Evolutionary conservation across 2,329 filamentous ascomycete species (phyloP).

Genomic region (Aaosphaeria arxii): DNA sequence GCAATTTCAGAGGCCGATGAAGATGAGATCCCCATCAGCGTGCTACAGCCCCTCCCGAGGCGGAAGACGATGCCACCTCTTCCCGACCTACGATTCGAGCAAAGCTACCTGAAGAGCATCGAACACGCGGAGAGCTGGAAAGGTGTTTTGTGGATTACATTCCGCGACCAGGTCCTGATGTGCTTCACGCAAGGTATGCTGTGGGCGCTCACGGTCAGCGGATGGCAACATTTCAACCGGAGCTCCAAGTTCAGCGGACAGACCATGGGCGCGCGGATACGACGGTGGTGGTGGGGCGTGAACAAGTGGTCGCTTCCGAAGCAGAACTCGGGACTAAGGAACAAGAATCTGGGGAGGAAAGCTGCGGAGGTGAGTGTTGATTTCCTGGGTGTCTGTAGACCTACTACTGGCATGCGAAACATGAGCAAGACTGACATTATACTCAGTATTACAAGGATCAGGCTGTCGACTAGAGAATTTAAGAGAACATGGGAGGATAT

Average conservation of each 20-base stretch:
- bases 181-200: slow-evolving; percentile 82
- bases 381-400: slow-evolving; percentile 28
- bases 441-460: no score
- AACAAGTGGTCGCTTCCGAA: slow-evolving; percentile 71
- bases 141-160: slow-evolving; percentile 77
- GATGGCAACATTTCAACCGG: slow-evolving; percentile 89
- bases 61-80: slow-evolving; percentile 64
- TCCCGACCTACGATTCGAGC: slow-evolving; percentile 89
- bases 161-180: slow-evolving; percentile 87
- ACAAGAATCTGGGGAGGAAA: slow-evolving; percentile 31
- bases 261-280: slow-evolving; percentile 70
- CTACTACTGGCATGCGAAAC: background rate
- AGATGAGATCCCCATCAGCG: slow-evolving; percentile 67
- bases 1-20: slow-evolving; percentile 53
- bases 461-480: no score
- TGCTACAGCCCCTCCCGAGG: slow-evolving; percentile 56
- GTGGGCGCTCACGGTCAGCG: slow-evolving; percentile 81
- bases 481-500: no score
- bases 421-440: no score
- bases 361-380: slow-evolving; percentile 34
- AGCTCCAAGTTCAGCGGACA: slow-evolving; percentile 73
- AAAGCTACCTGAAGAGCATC: slow-evolving; percentile 94
- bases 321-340: slow-evolving; percentile 14
- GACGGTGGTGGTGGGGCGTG: slow-evolving; percentile 92
- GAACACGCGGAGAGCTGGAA: slow-evolving; percentile 75